Evolutionary conservation across 2,329 filamentous ascomycete species (phyloP), one percentile per base, ranked within the genome.

Genomic region (Ophiostoma perfectum): DNA sequence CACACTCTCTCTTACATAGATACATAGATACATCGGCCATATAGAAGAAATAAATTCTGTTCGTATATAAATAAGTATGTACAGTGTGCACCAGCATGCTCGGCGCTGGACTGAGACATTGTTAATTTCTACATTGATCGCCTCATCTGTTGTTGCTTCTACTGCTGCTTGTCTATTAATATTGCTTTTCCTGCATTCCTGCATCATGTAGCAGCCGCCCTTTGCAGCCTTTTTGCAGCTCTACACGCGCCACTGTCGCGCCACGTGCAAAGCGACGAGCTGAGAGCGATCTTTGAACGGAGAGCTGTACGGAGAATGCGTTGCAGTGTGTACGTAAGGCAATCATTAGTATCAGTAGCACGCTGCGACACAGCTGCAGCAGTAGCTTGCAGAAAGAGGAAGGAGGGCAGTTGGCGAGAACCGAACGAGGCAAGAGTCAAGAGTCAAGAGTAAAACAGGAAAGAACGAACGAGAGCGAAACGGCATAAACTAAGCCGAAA

Each of bases 81-180:
- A 3, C 47, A 49, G 47, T 16, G 12, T 16, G 45, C 14, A n/a
- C 42, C 2, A 12, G 12, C 18, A 55, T 55, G 49, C 49, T 55
- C 49, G 49, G 49, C 49, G 49, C 49, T 55, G 49, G 49, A 9
- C 49, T 55, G 49, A 55, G 49, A 55, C 49, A 36, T 55, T 55
- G 18, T 52, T 52, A 18, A 27, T 27, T 55, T 11, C n/a, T 55
- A 27, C 49, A 55, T n/a, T 55, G 49, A 55, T 55, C 18, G 18
- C 45, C 45, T 47, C n/a, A 47, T 55, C 49, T 27, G 27, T 27
- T 27, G 27, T 27, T 27, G 27, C 27, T 27, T 27, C 27, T 27
- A 27, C 27, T 27, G 27, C 27, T 27, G 27, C 27, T 27, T 27
- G 27, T 27, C 27, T 27, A 27, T 55, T 55, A 52, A 45, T 45